Percentiles rank a stretch among this genome's conserved stretches.
Conservation (phyloP, 371 early-diverging fungal species). For the Coemansia sp. region DNA sequence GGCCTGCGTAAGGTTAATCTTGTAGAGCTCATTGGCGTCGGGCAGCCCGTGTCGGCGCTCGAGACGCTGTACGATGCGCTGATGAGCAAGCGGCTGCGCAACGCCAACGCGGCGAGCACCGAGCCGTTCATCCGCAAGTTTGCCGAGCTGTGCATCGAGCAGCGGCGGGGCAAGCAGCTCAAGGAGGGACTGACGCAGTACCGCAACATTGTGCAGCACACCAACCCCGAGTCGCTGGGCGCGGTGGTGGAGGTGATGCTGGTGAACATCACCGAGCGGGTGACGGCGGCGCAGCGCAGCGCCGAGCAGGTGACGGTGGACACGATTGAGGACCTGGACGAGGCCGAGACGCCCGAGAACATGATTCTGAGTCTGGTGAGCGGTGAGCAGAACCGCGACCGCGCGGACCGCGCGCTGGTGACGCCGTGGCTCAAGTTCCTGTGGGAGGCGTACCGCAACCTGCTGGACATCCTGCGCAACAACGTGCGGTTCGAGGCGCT, state of each 20-base stretch:
- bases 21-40: constrained; percentile 85
- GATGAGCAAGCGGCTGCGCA: constrained; percentile 82
- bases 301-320: constrained; percentile 85
- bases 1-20: too few species aligned
- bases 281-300: constrained; percentile 87
- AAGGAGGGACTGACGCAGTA: constrained; percentile 95
- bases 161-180: constrained; percentile 86
- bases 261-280: constrained; percentile 81
- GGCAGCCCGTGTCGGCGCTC: constrained; percentile 83
- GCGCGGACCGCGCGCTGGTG: constrained; percentile 94
- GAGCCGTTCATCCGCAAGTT: constrained; percentile 94
- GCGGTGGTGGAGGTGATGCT: constrained; percentile 83
- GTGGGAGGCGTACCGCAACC: constrained; percentile 98
- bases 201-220: constrained; percentile 95
- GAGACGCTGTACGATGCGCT: constrained; percentile 88
- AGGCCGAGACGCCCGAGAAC: constrained; percentile 95
- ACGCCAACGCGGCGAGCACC: constrained; percentile 71
- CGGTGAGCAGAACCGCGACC: constrained; percentile 91
- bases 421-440: constrained; percentile 98
- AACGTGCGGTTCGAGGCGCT: constrained; percentile 91
- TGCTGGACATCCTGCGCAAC: constrained; percentile 94
- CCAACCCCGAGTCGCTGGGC: constrained; percentile 87
- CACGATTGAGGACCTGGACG: constrained; percentile 91
- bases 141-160: constrained; percentile 86
- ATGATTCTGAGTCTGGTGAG: constrained; percentile 92